Percentiles rank a stretch among this genome's conserved stretches.
These are phyloP conservation scores for Centella asiatica DNA, from an alignment of 129 eudicot genomes.

Conservation along the genomic window DNA sequence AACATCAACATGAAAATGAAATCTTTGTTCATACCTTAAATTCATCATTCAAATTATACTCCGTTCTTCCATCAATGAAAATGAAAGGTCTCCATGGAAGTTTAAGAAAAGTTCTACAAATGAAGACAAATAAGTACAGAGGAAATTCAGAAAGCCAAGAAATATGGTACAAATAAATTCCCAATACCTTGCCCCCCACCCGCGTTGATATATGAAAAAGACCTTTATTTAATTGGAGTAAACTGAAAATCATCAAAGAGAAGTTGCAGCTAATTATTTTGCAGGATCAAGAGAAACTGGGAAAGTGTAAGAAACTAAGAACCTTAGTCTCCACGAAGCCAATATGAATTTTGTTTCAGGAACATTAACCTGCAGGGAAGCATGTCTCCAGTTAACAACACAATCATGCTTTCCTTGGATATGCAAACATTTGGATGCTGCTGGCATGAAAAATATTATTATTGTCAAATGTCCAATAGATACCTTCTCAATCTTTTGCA, in stretches of 20 bases:
- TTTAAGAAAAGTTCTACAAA: conserved; percentile 76
- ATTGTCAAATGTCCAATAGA: too few species aligned
- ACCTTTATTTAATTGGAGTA: neutral
- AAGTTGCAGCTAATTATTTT: neutral
- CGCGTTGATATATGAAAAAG: neutral
- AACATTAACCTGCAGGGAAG: conserved; percentile 37
- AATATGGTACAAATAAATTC: neutral
- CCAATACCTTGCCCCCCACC: too few species aligned
- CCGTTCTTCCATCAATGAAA: conserved; percentile 60
- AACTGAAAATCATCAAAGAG: neutral
- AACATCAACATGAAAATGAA: neutral
- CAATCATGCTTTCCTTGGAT: neutral
- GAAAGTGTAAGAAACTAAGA: conserved; percentile 1
- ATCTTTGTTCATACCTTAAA: conserved; percentile 33
- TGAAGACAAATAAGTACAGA: neutral
- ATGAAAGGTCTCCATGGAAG: conserved; percentile 95
- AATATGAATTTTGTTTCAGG: conserved; percentile 33
- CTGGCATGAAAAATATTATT: conserved; percentile 8
- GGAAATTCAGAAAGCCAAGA: neutral
- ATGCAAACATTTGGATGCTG: neutral
- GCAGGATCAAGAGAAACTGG: neutral
- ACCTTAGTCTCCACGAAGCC: conserved; percentile 88
- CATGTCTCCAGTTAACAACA: conserved; percentile 6
- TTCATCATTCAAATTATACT: conserved; percentile 54
- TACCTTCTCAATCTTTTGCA: conserved; percentile 62